phyloP scores from a whole-genome alignment of 2,329 filamentous ascomycete genomes.

The Phaeophleospora eucalypticola region DNA sequence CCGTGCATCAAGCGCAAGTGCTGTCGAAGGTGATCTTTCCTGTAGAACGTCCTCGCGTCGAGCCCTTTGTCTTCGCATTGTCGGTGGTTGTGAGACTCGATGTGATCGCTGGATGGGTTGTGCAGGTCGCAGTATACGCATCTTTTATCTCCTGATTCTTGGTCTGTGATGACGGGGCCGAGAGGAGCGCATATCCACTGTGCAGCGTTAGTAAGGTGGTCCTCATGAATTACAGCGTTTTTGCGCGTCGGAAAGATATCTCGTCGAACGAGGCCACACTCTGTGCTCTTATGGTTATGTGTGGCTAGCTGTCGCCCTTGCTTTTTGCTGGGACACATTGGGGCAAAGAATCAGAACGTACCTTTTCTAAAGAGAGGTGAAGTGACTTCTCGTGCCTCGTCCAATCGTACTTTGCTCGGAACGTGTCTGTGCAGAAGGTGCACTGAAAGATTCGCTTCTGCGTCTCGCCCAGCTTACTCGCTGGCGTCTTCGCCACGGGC shows the following conservation, averaged over 20 bases:
- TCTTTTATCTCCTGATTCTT: constrained; percentile 52
- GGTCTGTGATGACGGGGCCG: constrained; percentile 54
- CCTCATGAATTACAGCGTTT: too few species aligned
- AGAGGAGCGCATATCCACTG: constrained; percentile 56
- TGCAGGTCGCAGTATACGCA: constrained; percentile 57
- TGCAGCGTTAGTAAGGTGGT: background rate
- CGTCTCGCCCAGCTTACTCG: constrained; percentile 29
- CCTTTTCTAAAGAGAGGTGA: constrained; percentile 62
- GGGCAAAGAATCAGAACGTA: background rate
- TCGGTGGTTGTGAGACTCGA: constrained; percentile 57
- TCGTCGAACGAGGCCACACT: too few species aligned
- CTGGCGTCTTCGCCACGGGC: constrained; percentile 21
- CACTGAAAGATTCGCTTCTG: constrained; percentile 52
- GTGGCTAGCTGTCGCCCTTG: too few species aligned
- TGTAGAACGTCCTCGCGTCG: constrained; percentile 60
- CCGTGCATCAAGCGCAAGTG: constrained; percentile 59
- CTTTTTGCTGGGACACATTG: too few species aligned
- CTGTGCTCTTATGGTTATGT: too few species aligned
- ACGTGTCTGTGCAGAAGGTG: constrained; percentile 56
- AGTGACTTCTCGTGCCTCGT: constrained; percentile 62
- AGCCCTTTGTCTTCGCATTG: constrained; percentile 64
- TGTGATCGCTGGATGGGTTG: constrained; percentile 53
- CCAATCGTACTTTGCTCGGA: constrained; percentile 57
- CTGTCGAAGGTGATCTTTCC: constrained; percentile 60
- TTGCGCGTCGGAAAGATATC: too few species aligned